Evolutionary conservation across 768 basidiomycete genomes (phyloP).

Genomic region (Mycena vitilis): DNA sequence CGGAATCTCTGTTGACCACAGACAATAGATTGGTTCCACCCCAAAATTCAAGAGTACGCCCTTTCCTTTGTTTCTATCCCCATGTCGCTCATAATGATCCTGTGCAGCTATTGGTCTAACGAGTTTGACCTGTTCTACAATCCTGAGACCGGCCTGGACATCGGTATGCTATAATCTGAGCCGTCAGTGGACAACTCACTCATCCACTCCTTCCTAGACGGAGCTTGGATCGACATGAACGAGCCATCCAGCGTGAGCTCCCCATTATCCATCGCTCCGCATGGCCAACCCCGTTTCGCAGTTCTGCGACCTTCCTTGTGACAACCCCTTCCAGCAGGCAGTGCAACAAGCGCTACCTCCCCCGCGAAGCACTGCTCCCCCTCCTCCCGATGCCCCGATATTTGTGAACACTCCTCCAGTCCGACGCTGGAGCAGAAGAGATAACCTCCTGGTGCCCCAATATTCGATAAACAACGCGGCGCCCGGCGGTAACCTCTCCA

Average conservation of each 20-base stretch:
- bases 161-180: conserved; percentile 80
- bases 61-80: neutral
- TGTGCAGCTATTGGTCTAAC: conserved; percentile 67
- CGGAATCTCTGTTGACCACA: neutral
- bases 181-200: conserved; percentile 2
- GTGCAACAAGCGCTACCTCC: conserved; percentile 65
- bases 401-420: conserved; percentile 47
- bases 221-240: conserved; percentile 84
- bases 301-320: conserved; percentile 75
- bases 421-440: conserved; percentile 38
- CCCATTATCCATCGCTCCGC: neutral
- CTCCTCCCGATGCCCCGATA: conserved; percentile 65
- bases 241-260: conserved; percentile 71
- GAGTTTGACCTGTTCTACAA: conserved; percentile 70
- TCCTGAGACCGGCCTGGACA: conserved; percentile 65
- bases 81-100: neutral
- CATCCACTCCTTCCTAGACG: conserved; percentile 44
- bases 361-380: conserved; percentile 58
- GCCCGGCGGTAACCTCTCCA: conserved; percentile 58
- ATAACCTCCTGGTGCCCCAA: conserved; percentile 61
- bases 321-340: conserved; percentile 70
- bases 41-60: conserved; percentile 60
- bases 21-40: conserved; percentile 69
- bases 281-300: conserved; percentile 39
- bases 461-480: conserved; percentile 71